A percentile compares a stretch with the other conserved stretches of the same genome.
Conservation (phyloP, 176 grass and related monocot genomes). For the Areca catechu region DNA sequence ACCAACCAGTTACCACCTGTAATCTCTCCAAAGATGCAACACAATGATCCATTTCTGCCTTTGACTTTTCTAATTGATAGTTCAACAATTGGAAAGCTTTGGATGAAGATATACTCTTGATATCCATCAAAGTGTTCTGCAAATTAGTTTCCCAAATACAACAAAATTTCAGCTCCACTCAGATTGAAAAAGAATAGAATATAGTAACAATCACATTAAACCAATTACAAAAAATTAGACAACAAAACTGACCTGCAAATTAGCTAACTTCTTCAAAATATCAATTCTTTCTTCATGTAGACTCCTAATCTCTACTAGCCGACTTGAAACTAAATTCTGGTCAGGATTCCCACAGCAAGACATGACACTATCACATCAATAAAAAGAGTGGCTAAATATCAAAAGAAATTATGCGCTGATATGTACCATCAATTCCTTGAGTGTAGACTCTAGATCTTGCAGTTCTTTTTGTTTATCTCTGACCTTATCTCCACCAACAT, state of each 20-base stretch:
- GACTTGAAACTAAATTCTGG: conserved; percentile 59
- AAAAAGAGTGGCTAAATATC: neutral
- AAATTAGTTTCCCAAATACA: conserved; percentile 2
- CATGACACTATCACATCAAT: conserved; percentile 8
- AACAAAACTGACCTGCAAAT: conserved; percentile 54
- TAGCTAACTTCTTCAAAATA: conserved; percentile 70
- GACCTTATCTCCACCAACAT: conserved; percentile 32
- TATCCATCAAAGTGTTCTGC: conserved; percentile 82
- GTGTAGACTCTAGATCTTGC: conserved; percentile 59
- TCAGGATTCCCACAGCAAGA: conserved; percentile 19
- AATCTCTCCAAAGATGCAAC: conserved; percentile 69
- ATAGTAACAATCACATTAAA: neutral
- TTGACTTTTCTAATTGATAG: conserved; percentile 55
- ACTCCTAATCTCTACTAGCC: conserved; percentile 60
- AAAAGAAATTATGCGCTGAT: neutral
- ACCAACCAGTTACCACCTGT: conserved; percentile 79
- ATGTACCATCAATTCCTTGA: conserved; percentile 73
- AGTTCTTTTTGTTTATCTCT: conserved; percentile 70
- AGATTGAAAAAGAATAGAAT: no score
- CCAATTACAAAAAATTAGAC: conserved; percentile 2
- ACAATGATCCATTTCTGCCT: conserved; percentile 47
- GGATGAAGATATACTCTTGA: conserved; percentile 71
- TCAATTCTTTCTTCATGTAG: conserved; percentile 80
- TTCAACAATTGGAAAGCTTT: conserved; percentile 63
- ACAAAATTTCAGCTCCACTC: no score